A percentile compares a stretch with the other conserved stretches of the same genome.
phyloP scores from a whole-genome alignment of 1,284 basidiomycete genomes.

The Gomphus bonarii region DNA sequence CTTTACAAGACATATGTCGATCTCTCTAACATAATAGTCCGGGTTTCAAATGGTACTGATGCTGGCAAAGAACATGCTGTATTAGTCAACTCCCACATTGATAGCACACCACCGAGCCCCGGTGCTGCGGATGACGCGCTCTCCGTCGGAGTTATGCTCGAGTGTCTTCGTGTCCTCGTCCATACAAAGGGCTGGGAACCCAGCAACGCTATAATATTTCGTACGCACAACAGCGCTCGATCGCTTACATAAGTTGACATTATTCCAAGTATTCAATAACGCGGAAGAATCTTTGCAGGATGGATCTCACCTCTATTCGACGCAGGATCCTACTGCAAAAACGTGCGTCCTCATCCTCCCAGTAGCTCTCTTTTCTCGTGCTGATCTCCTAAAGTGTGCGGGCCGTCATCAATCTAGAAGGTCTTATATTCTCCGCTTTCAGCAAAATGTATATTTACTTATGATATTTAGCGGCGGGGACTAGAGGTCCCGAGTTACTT shows the following conservation, averaged over 20 bases:
- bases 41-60: constrained; percentile 74
- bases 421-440: constrained; percentile 22
- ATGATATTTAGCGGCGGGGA: constrained; percentile 66
- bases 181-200: constrained; percentile 68
- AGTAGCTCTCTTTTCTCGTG: not conserved
- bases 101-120: constrained; percentile 71
- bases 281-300: constrained; percentile 94
- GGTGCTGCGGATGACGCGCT: constrained; percentile 88
- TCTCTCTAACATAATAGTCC: constrained; percentile 83
- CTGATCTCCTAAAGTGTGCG: constrained; percentile 46
- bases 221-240: constrained; percentile 34
- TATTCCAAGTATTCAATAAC: constrained; percentile 72
- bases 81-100: constrained; percentile 85
- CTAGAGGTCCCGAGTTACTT: constrained; percentile 79
- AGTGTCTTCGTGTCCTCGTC: constrained; percentile 74
- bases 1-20: constrained; percentile 89
- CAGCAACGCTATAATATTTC: constrained; percentile 74
- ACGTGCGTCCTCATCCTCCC: constrained; percentile 37
- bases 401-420: constrained; percentile 89
- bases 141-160: constrained; percentile 86
- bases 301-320: constrained; percentile 87
- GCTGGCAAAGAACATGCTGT: constrained; percentile 73
- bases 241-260: not conserved
- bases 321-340: constrained; percentile 66
- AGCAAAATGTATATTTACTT: not conserved